These are phyloP conservation scores for Hippophae gyantsensis DNA, from an alignment of 306 rosid species.

Conservation along the genomic window DNA sequence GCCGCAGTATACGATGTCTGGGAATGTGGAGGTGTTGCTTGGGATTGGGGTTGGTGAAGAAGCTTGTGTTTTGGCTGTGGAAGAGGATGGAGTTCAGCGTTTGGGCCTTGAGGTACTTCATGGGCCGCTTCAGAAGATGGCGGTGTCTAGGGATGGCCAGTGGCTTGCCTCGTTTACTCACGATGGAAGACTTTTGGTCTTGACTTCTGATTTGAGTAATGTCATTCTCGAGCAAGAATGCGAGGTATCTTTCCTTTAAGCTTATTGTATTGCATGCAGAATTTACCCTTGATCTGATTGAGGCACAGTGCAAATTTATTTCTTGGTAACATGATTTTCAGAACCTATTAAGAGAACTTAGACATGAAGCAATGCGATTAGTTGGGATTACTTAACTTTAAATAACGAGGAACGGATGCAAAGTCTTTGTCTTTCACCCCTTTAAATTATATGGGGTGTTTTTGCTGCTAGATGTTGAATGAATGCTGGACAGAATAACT, in stretches of 20 bases:
- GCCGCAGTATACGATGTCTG: conserved; percentile 87
- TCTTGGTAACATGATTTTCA: too few relatives aligned
- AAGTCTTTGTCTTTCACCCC: too few relatives aligned
- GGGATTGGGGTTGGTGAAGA: conserved; percentile 35
- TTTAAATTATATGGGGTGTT: too few relatives aligned
- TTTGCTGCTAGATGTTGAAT: too few relatives aligned
- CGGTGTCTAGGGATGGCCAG: conserved; percentile 79
- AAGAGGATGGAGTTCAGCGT: conserved; percentile 80
- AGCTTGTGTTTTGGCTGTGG: conserved; percentile 60
- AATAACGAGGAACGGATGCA: too few relatives aligned
- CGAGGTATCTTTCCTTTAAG: conserved; percentile 30
- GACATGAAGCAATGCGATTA: too few relatives aligned
- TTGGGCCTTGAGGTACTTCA: conserved; percentile 52
- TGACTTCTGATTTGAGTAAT: conserved; percentile 60
- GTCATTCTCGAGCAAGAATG: conserved; percentile 82
- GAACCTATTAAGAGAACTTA: too few relatives aligned
- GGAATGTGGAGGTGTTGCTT: conserved; percentile 84
- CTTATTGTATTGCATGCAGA: too few relatives aligned
- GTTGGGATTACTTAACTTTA: too few relatives aligned
- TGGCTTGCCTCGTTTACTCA: conserved; percentile 93
- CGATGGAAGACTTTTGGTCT: conserved; percentile 73
- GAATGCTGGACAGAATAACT: too few relatives aligned
- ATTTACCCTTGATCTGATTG: too few relatives aligned
- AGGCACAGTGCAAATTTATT: too few relatives aligned
- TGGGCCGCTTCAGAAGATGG: conserved; percentile 89